Percentiles rank a stretch among this genome's conserved stretches.
These are phyloP conservation scores for Solanum piurae DNA, from an alignment of 257 asterid species.

Conservation along the genomic window DNA sequence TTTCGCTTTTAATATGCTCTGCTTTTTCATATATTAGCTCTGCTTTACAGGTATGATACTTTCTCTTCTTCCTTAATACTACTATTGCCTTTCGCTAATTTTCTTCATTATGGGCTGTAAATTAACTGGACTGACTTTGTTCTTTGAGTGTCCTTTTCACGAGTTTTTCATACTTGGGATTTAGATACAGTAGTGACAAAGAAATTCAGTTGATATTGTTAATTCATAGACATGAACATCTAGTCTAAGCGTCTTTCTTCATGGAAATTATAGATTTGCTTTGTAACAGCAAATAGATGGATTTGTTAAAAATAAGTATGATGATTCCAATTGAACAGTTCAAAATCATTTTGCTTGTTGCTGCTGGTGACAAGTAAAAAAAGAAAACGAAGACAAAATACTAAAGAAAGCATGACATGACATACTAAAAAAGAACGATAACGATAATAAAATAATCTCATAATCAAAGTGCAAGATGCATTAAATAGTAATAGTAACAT, in stretches of 20 bases:
- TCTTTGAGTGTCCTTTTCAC: not conserved
- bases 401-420: not conserved
- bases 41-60: constrained; percentile 64
- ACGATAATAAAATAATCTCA: not conserved
- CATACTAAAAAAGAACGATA: too few relatives aligned
- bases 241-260: too few relatives aligned
- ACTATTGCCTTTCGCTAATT: not conserved
- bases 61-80: not conserved
- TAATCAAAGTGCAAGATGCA: not conserved
- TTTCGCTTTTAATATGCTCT: constrained; percentile 19
- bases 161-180: not conserved
- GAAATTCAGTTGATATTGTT: too few relatives aligned
- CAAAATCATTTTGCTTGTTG: not conserved
- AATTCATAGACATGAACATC: too few relatives aligned
- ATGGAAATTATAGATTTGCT: not conserved
- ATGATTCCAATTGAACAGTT: not conserved
- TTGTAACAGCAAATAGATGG: not conserved
- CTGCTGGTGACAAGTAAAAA: not conserved
- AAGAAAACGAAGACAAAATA: too few relatives aligned
- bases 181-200: too few relatives aligned
- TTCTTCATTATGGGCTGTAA: not conserved
- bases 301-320: not conserved
- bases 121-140: not conserved
- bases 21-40: constrained; percentile 13
- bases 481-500: not conserved